Evolutionary conservation across 202 grass and related monocot species (phyloP).

Genomic region (Alloteropsis angusta): DNA sequence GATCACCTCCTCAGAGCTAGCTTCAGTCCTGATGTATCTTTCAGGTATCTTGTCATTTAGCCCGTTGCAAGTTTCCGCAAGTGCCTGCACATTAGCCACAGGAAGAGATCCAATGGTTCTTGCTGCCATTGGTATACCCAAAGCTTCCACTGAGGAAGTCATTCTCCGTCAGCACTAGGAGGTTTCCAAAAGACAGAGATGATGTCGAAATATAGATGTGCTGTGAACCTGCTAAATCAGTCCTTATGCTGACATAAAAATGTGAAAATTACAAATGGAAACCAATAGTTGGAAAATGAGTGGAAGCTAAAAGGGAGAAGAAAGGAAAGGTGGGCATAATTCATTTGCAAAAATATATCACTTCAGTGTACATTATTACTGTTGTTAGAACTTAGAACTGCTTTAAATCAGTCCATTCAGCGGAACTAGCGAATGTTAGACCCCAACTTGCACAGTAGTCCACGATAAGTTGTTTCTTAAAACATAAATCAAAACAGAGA

Average conservation of each 20-base stretch:
- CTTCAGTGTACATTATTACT: background rate
- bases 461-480: background rate
- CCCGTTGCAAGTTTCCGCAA: background rate
- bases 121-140: background rate
- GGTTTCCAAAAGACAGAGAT: background rate
- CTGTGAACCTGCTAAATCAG: background rate
- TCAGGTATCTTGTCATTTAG: background rate
- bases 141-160: background rate
- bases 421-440: background rate
- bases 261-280: background rate
- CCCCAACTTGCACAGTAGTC: background rate
- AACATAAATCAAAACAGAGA: background rate
- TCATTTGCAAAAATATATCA: background rate
- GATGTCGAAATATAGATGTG: background rate
- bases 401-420: background rate
- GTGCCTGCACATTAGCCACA: background rate
- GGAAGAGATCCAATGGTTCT: background rate
- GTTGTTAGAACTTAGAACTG: background rate
- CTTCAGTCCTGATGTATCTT: conserved; percentile 11
- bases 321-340: background rate
- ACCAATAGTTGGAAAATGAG: background rate
- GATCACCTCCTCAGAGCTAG: background rate
- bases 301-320: background rate
- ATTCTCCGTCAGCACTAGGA: background rate
- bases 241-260: background rate